Base-by-base conservation (phyloP, 1,284 basidiomycete species). In the Sporisorium graminicola region DNA sequence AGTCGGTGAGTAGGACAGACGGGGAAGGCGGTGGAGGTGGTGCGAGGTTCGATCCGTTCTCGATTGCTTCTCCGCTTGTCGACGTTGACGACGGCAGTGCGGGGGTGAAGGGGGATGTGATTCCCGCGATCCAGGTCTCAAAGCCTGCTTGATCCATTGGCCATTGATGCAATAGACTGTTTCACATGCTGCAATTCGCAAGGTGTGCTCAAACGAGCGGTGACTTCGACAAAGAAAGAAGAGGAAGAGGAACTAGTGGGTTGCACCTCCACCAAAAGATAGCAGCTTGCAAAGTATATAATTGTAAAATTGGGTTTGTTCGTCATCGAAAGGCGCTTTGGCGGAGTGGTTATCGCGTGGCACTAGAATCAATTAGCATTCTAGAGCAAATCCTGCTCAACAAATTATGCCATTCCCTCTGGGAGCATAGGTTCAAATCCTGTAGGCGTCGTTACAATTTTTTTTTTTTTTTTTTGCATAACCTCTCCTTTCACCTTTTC, bases 311-410 rank as follows among this genome's bases (percentile, higher is more conserved):
- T 18, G 29, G 10, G 40, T 40, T 40, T 54, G 16, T 24, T 37
- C 16, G 22, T 27, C 3, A 3, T 26, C 16, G 27, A 27, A 51
- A 35, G 72, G 66, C 72, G 56, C 72, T 68, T 58, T 74, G 72
- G 72, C 72, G 72, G 72, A 74, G 72, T 69, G 72, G 72, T 74
- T 69, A 74, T 74, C 72, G 72, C 72, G 72, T 74, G 72, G 72
- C 72, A 74, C 65, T 74, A 65, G 72, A 74, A 74, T 61, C 46
- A 1, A 3, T 29, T 1, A 35, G 55, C 27, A 69, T 65, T 68
- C 65, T 69, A 68, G 66, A 67, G 62, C 50, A 72, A 65, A 29
- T 26, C n/a, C 62, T 69, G 49, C 65, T 67, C 70, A 61, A 60
- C 65, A 69, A 63, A 43, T 35, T 35, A 70, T 70, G 72, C 72